A percentile compares a stretch with the other conserved stretches of the same genome.
These are phyloP conservation scores for Entamoeba moshkovskii DNA, from an alignment of 208 protist genomes.

Conservation along the genomic window DNA sequence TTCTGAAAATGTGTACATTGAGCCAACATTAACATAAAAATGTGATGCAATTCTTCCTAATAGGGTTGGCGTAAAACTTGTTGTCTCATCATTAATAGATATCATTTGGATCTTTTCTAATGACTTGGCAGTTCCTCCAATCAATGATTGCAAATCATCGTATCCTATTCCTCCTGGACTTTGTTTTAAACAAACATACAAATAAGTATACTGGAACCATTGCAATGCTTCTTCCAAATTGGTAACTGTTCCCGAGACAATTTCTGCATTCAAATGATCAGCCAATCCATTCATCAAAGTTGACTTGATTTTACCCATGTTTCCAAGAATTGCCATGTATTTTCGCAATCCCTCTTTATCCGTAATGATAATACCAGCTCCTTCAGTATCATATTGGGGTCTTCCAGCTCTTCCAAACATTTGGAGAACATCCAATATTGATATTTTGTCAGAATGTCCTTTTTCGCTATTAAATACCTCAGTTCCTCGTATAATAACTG, in stretches of 20 bases:
- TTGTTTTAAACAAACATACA: constrained; percentile 74
- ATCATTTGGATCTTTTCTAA: constrained; percentile 60
- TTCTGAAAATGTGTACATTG: constrained; percentile 76
- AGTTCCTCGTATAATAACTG: constrained; percentile 98
- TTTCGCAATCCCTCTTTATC: constrained; percentile 80
- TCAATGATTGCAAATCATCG: constrained; percentile 74
- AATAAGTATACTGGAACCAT: constrained; percentile 55
- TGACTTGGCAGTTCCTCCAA: constrained; percentile 57
- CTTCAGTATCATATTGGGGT: constrained; percentile 31
- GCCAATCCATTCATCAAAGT: constrained; percentile 78
- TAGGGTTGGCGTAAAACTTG: constrained; percentile 66
- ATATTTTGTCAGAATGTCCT: constrained; percentile 77
- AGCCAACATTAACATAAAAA: constrained; percentile 82
- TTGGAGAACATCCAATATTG: constrained; percentile 71
- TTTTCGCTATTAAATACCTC: constrained; percentile 85
- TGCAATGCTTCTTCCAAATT: constrained; percentile 47
- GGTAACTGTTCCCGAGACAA: constrained; percentile 81
- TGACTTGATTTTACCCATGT: constrained; percentile 93
- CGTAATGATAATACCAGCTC: constrained; percentile 67
- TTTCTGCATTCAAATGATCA: constrained; percentile 94
- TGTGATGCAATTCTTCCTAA: constrained; percentile 86
- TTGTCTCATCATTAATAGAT: constrained; percentile 68
- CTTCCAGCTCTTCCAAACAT: constrained; percentile 54
- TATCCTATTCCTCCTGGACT: constrained; percentile 60
- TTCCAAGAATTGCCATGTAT: constrained; percentile 82